Evolutionary conservation across 1,284 basidiomycete genomes (phyloP), one percentile per base, ranked within the genome.

Genomic region (Pseudozyma hubeiensis): DNA sequence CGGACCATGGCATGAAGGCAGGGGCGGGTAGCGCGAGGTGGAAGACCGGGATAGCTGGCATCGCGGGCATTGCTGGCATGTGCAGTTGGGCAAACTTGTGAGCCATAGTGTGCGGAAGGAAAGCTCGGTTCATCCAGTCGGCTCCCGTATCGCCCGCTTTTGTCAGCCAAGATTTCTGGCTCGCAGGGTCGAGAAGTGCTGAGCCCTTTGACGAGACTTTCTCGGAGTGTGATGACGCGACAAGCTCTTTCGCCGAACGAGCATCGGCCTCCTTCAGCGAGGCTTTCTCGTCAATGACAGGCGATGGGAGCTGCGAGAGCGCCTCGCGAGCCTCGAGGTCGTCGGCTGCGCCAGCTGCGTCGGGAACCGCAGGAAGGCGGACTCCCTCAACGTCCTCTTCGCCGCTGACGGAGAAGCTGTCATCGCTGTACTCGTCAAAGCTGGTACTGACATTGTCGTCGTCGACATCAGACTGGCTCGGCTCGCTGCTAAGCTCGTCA

Each of bases 361-460:
- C 57, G 2, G 50, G 17, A 0, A 24, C 3, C 13, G 16, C 37
- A 3, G 33, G 13, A 17, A 29, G 59, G 3, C 43, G 37, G 19
- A 24, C 39, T 9, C 56, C 58, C 6, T 55, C 49, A 11, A 44
- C 52, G 10, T 33, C 65, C 6, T 66, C 64, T 34, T 67, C 73
- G 17, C 64, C 75, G 44, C 61, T 60, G 29, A 57, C 55, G 1
- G 69, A 64, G 45, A 19, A 49, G 46, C 53, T 57, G 41, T 71
- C 57, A n/a, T 68, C 78, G 52, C 75, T 73, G 45, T 68, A 67
- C 17, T 79, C 78, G 62, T 75, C 78, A 45, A 78, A 61, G 52
- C 61, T 67, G 40, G 78, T 71, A 65, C 76, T 80, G 64, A 81
- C 65, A 44, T 78, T 79, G 64, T 85, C 58, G 35, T 83, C 55